A percentile compares a stretch with the other conserved stretches of the same genome.
Conservation (phyloP, 2,329 filamentous ascomycete species). For the Trichoderma sp. region DNA sequence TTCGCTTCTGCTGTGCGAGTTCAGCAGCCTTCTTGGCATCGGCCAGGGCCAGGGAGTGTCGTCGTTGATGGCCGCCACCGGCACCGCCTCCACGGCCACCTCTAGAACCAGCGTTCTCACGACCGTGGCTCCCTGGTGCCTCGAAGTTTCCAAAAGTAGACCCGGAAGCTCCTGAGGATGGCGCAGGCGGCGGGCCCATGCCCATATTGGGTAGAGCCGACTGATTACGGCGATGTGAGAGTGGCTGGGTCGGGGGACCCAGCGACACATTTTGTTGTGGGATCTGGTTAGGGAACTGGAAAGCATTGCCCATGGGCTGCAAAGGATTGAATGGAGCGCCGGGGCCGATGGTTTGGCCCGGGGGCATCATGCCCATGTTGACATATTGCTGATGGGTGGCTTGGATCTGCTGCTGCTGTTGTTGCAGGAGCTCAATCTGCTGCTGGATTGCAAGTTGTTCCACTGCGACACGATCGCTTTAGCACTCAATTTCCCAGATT, state of each 20-base stretch:
- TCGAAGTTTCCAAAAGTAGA: constrained; percentile 77
- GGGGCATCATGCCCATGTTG: constrained; percentile 92
- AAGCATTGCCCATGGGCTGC: constrained; percentile 79
- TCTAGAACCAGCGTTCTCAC: constrained; percentile 49
- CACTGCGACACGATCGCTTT: constrained; percentile 55
- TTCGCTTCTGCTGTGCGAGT: constrained; percentile 92
- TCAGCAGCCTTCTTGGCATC: constrained; percentile 98
- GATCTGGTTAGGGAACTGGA: constrained; percentile 83
- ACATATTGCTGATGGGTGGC: constrained; percentile 96
- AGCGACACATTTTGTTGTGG: constrained; percentile 71
- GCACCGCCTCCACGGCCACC: constrained; percentile 68
- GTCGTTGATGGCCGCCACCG: constrained; percentile 80
- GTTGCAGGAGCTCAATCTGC: constrained; percentile 95
- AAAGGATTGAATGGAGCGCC: constrained; percentile 72
- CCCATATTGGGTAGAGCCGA: constrained; percentile 91
- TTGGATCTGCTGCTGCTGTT: constrained; percentile 97
- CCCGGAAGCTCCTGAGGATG: constrained; percentile 85
- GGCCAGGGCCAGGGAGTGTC: constrained; percentile 89
- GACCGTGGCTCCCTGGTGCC: constrained; percentile 43
- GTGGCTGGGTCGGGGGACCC: constrained; percentile 73
- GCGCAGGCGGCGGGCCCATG: constrained; percentile 84
- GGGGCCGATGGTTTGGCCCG: constrained; percentile 71
- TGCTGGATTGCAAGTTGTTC: constrained; percentile 97
- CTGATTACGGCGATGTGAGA: constrained; percentile 94
- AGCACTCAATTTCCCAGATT: constrained; percentile 22